Conservation (phyloP, 2,329 filamentous ascomycete genomes). For the Calonectria crousiana region DNA sequence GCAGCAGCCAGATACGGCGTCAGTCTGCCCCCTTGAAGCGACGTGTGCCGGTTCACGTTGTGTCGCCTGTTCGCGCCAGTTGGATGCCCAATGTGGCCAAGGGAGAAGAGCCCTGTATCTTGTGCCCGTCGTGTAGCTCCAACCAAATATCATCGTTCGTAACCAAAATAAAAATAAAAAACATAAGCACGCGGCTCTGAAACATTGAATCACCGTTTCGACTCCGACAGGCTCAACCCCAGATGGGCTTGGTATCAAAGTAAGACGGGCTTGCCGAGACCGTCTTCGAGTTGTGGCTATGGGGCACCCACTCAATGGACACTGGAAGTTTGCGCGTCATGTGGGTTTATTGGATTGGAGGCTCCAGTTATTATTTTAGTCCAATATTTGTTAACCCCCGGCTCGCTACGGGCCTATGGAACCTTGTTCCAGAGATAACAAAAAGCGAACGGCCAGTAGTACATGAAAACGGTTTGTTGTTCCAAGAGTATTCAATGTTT, state of each 20-base stretch:
- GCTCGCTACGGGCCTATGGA: background rate
- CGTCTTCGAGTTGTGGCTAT: background rate
- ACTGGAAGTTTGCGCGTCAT: background rate
- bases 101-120: no score
- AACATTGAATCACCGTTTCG: background rate
- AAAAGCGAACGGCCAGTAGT: background rate
- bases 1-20: conserved; percentile 1
- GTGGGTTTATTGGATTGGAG: background rate
- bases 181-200: background rate
- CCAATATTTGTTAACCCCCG: background rate
- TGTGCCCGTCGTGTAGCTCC: background rate
- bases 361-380: background rate
- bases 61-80: background rate
- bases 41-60: background rate
- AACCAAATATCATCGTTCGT: background rate
- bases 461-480: no score
- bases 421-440: background rate
- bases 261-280: background rate
- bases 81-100: background rate
- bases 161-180: background rate
- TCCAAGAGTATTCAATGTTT: background rate
- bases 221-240: background rate
- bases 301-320: background rate
- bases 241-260: background rate
- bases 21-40: background rate